Base-by-base conservation (phyloP, 352 stramenopile genomes). In the Pythium grandisporangium region DNA sequence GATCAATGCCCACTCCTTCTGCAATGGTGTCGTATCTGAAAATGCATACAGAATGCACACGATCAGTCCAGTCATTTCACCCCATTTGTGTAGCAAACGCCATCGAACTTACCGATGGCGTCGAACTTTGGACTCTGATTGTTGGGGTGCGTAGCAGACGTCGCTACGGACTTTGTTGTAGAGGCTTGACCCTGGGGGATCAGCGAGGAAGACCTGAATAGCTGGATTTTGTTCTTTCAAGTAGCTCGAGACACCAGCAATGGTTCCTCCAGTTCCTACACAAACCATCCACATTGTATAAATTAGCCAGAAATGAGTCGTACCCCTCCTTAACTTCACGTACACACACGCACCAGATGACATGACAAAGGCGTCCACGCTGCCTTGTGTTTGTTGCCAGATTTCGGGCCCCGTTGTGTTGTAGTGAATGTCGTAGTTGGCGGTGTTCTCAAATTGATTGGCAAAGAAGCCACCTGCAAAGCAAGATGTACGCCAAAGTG, bases 381-480 rank as follows among this genome's bases (percentile, higher is more conserved):
- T 71, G 19, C 84, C 86, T n/a, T 82, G 55, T 1, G 90, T 88
- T 51, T 98, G 92, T 24, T 56, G 48, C 79, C 84, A 98, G 52
- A 99, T 97, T 72, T 99, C 96, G 1, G 84, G 95, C 0, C 92
- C 96, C 0, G 96, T 99, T 11, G 75, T 88, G 6, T 61, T 41
- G 53, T 97, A 97, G 68, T 99, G 96, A 11, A 84, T 93, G 5
- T 91, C 63, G 19, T 89, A 95, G 71, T 99, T 99, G 22, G 92
- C 78, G 19, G 77, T 70, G 63, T 98, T 99, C 48, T 99, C 96
- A 59, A 99, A 99, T 59, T 99, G 96, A 57, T 99, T 86, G 27
- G 96, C 84, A 60, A 98, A 99, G 43, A 96, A 93, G 6, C 83
- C 94, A 21, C 84, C 81, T 88, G 40, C 2, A 17, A n/a, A n/a